Percentiles rank a stretch among this genome's conserved stretches.
These are phyloP conservation scores for Pharus latifolius DNA, from an alignment of 176 grass and related monocot species.

Conservation along the genomic window DNA sequence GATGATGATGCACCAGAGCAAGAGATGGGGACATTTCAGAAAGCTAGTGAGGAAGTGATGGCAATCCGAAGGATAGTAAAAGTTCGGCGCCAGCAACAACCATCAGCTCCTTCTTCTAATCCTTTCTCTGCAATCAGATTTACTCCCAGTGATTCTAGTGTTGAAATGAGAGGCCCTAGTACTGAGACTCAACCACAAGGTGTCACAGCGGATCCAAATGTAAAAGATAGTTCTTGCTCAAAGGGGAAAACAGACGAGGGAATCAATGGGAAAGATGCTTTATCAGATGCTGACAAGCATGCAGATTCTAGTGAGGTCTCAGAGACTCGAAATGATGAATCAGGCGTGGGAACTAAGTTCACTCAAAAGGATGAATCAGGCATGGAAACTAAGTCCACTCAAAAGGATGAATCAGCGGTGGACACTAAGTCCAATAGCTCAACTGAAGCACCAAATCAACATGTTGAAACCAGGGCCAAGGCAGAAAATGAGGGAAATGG, in stretches of 20 bases:
- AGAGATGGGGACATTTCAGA: constrained; percentile 77
- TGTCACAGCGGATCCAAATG: constrained; percentile 6
- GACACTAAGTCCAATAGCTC: not conserved
- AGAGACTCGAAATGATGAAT: constrained; percentile 13
- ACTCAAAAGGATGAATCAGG: constrained; percentile 11
- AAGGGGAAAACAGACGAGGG: constrained; percentile 18
- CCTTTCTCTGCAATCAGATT: constrained; percentile 80
- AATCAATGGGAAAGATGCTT: constrained; percentile 30
- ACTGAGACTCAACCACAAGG: constrained; percentile 32
- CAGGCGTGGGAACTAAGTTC: not conserved
- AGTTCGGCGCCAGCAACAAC: constrained; percentile 51
- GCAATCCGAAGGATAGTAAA: constrained; percentile 76
- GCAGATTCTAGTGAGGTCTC: not conserved
- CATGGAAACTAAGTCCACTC: not conserved
- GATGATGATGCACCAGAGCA: constrained; percentile 56
- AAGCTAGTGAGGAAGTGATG: constrained; percentile 97
- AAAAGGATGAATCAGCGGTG: constrained; percentile 9
- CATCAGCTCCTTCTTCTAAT: constrained; percentile 48
- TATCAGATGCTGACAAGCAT: not conserved
- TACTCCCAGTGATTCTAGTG: constrained; percentile 35
- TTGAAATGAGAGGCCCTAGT: constrained; percentile 22
- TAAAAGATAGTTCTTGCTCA: not conserved
- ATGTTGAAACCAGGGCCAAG: constrained; percentile 28
- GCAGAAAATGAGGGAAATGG: constrained; percentile 16
- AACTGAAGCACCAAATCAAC: constrained; percentile 3